phyloP scores from a whole-genome alignment of 805 yeast species.

The Torulaspora indica region DNA sequence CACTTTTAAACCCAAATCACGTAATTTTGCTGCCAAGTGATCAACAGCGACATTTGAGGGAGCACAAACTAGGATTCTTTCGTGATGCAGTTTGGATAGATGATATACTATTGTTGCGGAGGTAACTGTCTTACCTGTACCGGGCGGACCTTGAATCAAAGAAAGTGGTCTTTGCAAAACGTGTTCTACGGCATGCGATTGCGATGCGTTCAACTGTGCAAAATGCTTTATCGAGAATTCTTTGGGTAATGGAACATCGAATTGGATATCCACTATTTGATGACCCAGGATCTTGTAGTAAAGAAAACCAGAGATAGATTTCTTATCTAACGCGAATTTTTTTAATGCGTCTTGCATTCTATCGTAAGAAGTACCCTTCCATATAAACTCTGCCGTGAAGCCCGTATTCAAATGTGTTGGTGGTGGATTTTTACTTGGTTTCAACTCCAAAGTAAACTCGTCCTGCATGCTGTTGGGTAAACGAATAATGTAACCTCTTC shows the following conservation, averaged over 20 bases:
- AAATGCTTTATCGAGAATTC: conserved; percentile 61
- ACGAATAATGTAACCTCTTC: conserved; percentile 64
- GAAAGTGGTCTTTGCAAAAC: conserved; percentile 71
- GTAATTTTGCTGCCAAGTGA: conserved; percentile 72
- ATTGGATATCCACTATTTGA: conserved; percentile 59
- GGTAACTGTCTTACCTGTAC: conserved; percentile 93
- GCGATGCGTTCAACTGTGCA: conserved; percentile 70
- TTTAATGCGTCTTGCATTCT: conserved; percentile 80
- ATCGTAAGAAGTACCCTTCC: conserved; percentile 80
- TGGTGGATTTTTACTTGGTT: conserved; percentile 37
- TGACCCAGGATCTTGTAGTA: conserved; percentile 79
- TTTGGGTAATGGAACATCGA: conserved; percentile 57
- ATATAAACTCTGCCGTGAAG: conserved; percentile 79
- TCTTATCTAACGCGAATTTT: conserved; percentile 61
- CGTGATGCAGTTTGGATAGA: conserved; percentile 54
- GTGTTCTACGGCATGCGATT: conserved; percentile 65
- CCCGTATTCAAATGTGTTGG: conserved; percentile 59
- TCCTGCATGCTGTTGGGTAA: conserved; percentile 64
- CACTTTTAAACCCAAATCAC: conserved; percentile 67
- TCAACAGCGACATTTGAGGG: conserved; percentile 96
- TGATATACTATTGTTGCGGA: conserved; percentile 86
- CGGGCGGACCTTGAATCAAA: conserved; percentile 93
- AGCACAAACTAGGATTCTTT: conserved; percentile 79
- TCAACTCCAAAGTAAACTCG: conserved; percentile 67
- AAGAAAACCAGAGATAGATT: conserved; percentile 66